Evolutionary conservation across 352 stramenopile genomes (phyloP).

Genomic region (Saprolegnia diclina): DNA sequence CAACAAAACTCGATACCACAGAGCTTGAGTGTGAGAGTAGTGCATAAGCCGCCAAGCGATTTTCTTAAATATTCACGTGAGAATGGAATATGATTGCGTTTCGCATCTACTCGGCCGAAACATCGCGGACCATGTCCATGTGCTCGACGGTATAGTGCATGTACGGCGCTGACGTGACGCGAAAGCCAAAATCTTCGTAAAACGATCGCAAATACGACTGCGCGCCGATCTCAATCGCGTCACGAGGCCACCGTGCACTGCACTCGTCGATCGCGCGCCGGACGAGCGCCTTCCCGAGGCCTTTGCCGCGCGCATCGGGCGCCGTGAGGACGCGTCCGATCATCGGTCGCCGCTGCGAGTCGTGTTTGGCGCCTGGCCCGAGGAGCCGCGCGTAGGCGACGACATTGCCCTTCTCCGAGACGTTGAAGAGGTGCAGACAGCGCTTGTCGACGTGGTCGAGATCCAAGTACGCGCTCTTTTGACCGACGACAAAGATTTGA

Average conservation of each 20-base stretch:
- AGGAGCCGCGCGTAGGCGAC: constrained; percentile 18
- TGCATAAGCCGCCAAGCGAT: too few species aligned
- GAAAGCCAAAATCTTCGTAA: constrained; percentile 14
- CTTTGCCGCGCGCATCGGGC: background rate
- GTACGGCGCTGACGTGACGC: constrained; percentile 17
- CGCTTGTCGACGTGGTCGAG: constrained; percentile 20
- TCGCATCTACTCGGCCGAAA: background rate
- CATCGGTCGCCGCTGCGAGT: constrained; percentile 13
- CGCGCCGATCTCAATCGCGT: constrained; percentile 7
- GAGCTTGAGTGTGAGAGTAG: too few species aligned
- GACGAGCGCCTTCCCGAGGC: constrained; percentile 7
- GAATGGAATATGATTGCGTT: too few species aligned
- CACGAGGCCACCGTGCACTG: background rate
- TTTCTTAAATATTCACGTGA: too few species aligned
- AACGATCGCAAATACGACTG: constrained; percentile 20
- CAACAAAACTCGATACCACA: too few species aligned
- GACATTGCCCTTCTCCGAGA: background rate
- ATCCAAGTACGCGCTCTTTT: constrained; percentile 15
- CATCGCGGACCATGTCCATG: constrained; percentile 18
- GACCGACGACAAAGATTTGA: constrained; percentile 15
- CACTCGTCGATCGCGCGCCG: constrained; percentile 6
- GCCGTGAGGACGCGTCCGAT: constrained; percentile 22
- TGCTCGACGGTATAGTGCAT: constrained; percentile 10
- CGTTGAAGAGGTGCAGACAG: constrained; percentile 7
- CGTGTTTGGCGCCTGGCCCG: constrained; percentile 7